These are phyloP conservation scores for Lecanicillium sp. DNA, from an alignment of 2,329 filamentous ascomycete species.

Conservation along the genomic window DNA sequence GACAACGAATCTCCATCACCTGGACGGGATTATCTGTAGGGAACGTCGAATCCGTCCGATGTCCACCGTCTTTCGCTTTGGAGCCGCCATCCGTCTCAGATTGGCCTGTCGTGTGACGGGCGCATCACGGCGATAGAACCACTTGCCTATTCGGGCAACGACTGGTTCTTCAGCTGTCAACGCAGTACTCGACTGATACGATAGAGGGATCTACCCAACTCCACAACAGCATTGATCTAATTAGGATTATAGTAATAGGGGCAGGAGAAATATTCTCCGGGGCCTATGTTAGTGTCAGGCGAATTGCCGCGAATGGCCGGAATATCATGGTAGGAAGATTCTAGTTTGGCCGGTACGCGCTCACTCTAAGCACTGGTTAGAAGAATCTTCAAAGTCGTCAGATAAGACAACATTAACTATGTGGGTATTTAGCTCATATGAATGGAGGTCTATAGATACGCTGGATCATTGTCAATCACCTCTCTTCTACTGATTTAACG, in stretches of 20 bases:
- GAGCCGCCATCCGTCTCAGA: conserved; percentile 1
- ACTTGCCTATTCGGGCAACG: conserved; percentile 6
- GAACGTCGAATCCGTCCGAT: background rate
- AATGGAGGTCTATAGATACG: no score
- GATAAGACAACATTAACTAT: no score
- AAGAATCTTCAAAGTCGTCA: no score
- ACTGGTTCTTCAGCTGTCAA: background rate
- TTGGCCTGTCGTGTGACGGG: conserved; percentile 1
- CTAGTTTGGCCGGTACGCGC: no score
- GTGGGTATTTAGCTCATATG: no score
- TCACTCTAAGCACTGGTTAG: no score
- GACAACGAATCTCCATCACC: background rate
- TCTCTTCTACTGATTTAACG: no score
- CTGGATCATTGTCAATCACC: no score
- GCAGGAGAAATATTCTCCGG: background rate
- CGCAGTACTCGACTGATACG: conserved; percentile 4
- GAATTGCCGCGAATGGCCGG: no score
- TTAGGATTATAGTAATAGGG: no score
- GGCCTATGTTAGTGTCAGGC: no score
- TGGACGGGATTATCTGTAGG: background rate
- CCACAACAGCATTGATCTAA: background rate
- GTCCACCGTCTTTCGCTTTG: background rate
- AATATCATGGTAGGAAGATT: no score
- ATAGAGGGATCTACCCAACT: background rate
- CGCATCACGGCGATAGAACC: background rate